Base-by-base conservation (phyloP, 768 basidiomycete genomes). In the Leccinum longicurvipes region DNA sequence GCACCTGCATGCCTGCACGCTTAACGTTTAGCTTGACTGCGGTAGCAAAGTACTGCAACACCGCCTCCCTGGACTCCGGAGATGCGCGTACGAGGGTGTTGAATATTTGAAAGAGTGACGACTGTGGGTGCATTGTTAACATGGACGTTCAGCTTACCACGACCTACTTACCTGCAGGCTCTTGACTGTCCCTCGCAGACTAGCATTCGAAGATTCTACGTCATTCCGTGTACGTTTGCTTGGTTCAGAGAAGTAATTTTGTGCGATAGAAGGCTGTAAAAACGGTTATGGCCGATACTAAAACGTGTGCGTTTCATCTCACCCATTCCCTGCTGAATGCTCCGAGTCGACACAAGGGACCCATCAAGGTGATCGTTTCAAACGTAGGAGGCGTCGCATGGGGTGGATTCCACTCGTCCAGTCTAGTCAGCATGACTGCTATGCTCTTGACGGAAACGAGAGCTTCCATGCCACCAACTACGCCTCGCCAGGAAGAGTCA, bases 271-370 rank as follows among this genome's bases (percentile, higher is more conserved):
- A 10, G 91, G 91, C 95, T 95, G 63, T 9, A 50, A 56, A 46
- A 23, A 45, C 25, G 34, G 49, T 54, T 25, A 50, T 60, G 50
- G 36, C 25, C 23, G 50, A 45, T 31, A 9, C 27, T 9, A 5
- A 31, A 24, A 28, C 19, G 31, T 28, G 9, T 10, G 0, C 32
- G n/a, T 9, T 32, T 31, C 28, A 29, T 51, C 80, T 61, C 67
- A 95, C 89, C 86, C 92, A 95, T 79, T 98, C 90, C 53, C 84
- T 75, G n/a, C 86, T 81, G 67, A 96, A 98, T 6, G 94, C 85
- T 36, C 89, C 87, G 51, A 98, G 76, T 31, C 93, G 77, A 58
- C 89, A 83, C 25, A 98, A 72, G 1, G 93, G 93, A 0, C 97
- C 97, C 61, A 98, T 73, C 42, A 98, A 74, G 49, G 85, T 89